Evolutionary conservation across 2,329 filamentous ascomycete genomes (phyloP), one percentile per base, ranked within the genome.

Genomic region (Clarireedia hainanense): DNA sequence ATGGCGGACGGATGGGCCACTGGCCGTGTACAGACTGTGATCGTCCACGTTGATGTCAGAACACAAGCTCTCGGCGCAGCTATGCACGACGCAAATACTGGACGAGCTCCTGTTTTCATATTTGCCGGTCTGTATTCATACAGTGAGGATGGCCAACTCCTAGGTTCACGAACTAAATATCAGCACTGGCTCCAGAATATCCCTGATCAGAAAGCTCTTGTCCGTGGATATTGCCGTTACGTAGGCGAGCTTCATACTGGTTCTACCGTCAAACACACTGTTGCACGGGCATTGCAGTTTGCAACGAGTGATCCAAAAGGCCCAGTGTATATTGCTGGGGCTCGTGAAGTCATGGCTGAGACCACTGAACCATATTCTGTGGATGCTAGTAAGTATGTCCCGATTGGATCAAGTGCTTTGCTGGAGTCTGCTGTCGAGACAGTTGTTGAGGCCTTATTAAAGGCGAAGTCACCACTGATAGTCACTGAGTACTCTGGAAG

Each of bases 1-100:
- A 85, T 87, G 81, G 85, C 86, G 4, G 84, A 88, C 66, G 85
- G 85, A 48, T 88, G 84, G 64, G 84, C 84, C 9, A 83, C 83
- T 0, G 79, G 79, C 47, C 76, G 80, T 54, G 81, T 83, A 0
- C 85, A 88, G 72, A 81, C 79, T 55, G 85, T 88, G 2, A 80
- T 89, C 55, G 80, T 88, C 2, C 58, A 89, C 62, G 84, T 88
- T 58, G 85, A 89, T 62, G 85, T 88, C 12, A 86, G 86, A 14
- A 89, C 85, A 0, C 85, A 88, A 69, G 85, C 83, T 14, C 76
- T 89, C 3, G 85, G 78, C n/a, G 81, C n/a, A 12, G 85, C 84
- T 0, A 76, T 89, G 49, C 49, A 52, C 6, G 34, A 52, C 46
- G 50, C 50, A 17, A 47, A 47, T n/a, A 52, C 43, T 23, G 50